phyloP scores from a whole-genome alignment of 805 yeast species.

The Zygosaccharomyces bailii region DNA sequence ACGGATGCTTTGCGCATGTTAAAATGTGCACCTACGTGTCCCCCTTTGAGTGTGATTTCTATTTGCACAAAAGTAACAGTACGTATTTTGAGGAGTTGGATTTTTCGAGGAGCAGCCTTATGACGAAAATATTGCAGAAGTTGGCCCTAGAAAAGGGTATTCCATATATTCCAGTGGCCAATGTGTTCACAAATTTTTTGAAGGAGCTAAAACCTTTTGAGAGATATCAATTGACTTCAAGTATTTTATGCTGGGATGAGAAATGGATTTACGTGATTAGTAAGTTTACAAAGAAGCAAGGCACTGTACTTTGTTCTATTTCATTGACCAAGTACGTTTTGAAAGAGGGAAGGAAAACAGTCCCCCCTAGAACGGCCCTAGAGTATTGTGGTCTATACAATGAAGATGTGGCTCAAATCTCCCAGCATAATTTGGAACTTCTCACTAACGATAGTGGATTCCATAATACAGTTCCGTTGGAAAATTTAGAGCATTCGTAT shows the following conservation, averaged over 20 bases:
- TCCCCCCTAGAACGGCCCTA: slow-evolving; percentile 60
- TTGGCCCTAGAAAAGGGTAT: slow-evolving; percentile 44
- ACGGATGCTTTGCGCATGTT: slow-evolving; percentile 42
- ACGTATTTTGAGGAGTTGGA: slow-evolving; percentile 83
- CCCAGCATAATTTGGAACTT: slow-evolving; percentile 38
- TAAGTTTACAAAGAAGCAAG: slow-evolving; percentile 48
- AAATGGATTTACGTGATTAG: slow-evolving; percentile 80
- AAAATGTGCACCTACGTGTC: slow-evolving; percentile 56
- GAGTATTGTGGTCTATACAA: slow-evolving; percentile 53
- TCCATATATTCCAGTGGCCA: slow-evolving; percentile 76
- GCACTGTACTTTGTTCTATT: slow-evolving; percentile 48
- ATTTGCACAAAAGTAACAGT: slow-evolving; percentile 82
- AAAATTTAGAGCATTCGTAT: slow-evolving; percentile 19
- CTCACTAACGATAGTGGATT: slow-evolving; percentile 30
- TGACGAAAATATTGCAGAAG: slow-evolving; percentile 55
- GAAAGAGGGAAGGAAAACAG: slow-evolving; percentile 72
- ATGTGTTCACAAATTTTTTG: slow-evolving; percentile 62
- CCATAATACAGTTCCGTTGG: slow-evolving; percentile 30
- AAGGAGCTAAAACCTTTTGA: slow-evolving; percentile 71
- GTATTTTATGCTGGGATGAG: slow-evolving; percentile 76
- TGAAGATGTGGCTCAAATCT: slow-evolving; percentile 46
- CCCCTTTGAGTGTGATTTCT: slow-evolving; percentile 79
- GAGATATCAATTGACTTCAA: slow-evolving; percentile 50
- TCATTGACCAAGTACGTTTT: slow-evolving; percentile 77
- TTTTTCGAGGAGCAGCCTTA: slow-evolving; percentile 63